These are phyloP conservation scores for Nicotiana knightiana DNA, from an alignment of 257 asterid genomes.

Conservation along the genomic window DNA sequence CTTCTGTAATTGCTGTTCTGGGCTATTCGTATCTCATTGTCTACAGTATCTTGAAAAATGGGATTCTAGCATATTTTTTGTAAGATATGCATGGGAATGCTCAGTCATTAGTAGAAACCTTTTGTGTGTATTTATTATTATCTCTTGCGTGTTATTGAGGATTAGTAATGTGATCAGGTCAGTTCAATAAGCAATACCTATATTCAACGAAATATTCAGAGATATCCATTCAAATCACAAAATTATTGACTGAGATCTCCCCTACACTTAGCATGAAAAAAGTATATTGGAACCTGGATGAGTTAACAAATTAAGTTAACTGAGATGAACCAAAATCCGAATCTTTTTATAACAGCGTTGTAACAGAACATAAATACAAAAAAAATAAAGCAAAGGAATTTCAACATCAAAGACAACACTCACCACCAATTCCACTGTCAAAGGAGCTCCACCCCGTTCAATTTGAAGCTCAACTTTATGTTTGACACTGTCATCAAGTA, in stretches of 20 bases:
- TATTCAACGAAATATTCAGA: not conserved
- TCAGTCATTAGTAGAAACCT: not conserved
- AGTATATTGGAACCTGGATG: not conserved
- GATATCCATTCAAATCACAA: not conserved
- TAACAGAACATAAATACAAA: not conserved
- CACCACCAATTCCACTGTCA: conserved; percentile 68
- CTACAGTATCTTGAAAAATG: not conserved
- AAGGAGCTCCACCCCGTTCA: conserved; percentile 93
- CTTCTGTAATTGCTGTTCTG: not conserved
- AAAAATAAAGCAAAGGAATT: not conserved
- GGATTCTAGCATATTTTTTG: not conserved
- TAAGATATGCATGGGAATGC: not conserved
- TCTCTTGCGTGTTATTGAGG: not conserved
- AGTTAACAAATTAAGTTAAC: not conserved
- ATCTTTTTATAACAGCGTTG: not conserved
- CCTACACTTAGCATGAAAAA: not conserved
- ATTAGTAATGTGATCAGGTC: not conserved
- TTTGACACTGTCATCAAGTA: conserved; percentile 86
- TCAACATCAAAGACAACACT: conserved; percentile 20
- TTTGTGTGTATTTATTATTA: not conserved
- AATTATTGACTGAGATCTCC: not conserved
- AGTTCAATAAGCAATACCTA: not conserved
- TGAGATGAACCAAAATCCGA: not conserved
- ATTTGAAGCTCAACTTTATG: conserved; percentile 72
- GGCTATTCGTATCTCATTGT: not conserved